Evolutionary conservation across 2,329 filamentous ascomycete species (phyloP).

Genomic region (Aureobasidium uvarum): DNA sequence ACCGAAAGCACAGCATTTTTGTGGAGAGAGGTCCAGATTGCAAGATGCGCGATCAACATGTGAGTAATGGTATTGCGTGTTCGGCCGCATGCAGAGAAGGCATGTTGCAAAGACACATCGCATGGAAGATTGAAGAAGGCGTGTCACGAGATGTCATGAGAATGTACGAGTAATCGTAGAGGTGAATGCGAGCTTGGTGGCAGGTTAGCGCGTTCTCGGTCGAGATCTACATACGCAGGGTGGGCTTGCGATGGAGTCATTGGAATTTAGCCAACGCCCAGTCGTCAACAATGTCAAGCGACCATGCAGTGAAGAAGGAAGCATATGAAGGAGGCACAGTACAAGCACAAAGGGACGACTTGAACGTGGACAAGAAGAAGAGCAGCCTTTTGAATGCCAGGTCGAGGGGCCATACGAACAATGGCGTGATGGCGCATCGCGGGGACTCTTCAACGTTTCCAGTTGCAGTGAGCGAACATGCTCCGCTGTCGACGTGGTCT

Average conservation of each 20-base stretch:
- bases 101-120: not conserved
- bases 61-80: constrained; percentile 10
- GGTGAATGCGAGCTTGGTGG: constrained; percentile 10
- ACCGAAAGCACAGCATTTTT: constrained; percentile 10
- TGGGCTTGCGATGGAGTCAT: constrained; percentile 10
- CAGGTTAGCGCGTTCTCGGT: constrained; percentile 20
- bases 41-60: not conserved
- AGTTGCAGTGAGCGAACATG: not conserved
- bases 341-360: not conserved
- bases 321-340: too few relatives aligned
- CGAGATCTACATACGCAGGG: constrained; percentile 16
- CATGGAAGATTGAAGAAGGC: not conserved
- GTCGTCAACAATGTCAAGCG: constrained; percentile 18
- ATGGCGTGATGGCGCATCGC: constrained; percentile 21
- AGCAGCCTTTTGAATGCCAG: not conserved
- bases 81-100: not conserved
- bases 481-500: constrained; percentile 12
- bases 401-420: not conserved
- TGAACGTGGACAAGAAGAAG: not conserved
- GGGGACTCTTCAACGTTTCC: constrained; percentile 13
- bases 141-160: constrained; percentile 10
- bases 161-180: constrained; percentile 21
- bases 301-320: not conserved
- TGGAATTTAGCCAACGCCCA: constrained; percentile 16
- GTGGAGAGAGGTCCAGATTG: constrained; percentile 24